Conservation (phyloP, 371 early-diverging fungal genomes). For the Mortierella sp. region DNA sequence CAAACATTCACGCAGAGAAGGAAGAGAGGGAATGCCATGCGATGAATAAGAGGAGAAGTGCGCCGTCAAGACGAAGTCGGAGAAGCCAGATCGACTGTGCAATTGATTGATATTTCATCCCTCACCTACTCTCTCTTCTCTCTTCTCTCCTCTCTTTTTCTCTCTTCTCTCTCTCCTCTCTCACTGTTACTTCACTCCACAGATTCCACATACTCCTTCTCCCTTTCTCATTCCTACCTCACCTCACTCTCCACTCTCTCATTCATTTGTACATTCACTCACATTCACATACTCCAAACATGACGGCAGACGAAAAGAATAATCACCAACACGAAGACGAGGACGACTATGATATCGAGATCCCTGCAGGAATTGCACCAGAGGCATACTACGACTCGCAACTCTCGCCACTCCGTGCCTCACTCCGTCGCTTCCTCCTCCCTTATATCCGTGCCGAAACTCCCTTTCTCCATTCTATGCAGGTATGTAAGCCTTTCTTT, state of each 20-base stretch:
- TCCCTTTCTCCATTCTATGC: conserved; percentile 67
- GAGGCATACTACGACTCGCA: conserved; percentile 57
- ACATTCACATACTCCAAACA: neutral
- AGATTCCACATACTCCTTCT: neutral
- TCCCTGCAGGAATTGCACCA: conserved; percentile 57
- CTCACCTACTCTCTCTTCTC: neutral
- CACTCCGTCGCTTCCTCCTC: conserved; percentile 64
- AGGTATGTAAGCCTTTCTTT: conserved; percentile 58
- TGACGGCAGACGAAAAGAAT: conserved; percentile 1
- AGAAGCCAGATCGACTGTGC: too few species aligned
- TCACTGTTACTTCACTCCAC: neutral
- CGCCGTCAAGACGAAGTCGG: too few species aligned
- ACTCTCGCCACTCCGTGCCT: conserved; percentile 59
- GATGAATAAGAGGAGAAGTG: neutral
- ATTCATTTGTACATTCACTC: neutral
- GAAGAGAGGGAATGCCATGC: neutral
- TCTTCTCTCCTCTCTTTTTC: neutral
- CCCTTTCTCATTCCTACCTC: neutral
- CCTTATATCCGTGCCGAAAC: conserved; percentile 71
- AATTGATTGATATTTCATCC: too few species aligned
- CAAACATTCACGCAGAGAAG: conserved; percentile 7
- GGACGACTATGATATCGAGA: conserved; percentile 53
- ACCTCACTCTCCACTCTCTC: neutral
- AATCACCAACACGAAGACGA: conserved; percentile 6
- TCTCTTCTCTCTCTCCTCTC: neutral